Evolutionary conservation across 2,329 filamentous ascomycete species (phyloP).

Genomic region (Metarhizium humberi): DNA sequence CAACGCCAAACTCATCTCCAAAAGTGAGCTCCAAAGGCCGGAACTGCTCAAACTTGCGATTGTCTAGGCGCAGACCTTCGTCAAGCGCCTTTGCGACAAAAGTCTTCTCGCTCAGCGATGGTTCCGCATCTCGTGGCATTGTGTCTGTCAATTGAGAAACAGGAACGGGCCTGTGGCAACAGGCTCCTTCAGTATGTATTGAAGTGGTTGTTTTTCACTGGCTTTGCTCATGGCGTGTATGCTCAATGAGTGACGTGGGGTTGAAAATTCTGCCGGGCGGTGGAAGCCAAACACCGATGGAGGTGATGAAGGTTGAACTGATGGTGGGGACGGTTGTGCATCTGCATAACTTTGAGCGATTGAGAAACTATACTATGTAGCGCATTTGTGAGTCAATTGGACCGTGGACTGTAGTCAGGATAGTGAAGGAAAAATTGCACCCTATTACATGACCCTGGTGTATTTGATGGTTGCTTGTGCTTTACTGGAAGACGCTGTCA

Average conservation of each 20-base stretch:
- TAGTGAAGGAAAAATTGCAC: no score
- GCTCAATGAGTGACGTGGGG: conserved; percentile 1
- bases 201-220: not conserved
- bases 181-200: not conserved
- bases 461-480: no score
- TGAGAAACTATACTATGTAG: no score
- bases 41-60: conserved; percentile 71
- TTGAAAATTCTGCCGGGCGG: conserved; percentile 42
- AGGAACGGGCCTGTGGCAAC: not conserved
- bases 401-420: no score
- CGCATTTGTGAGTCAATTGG: no score
- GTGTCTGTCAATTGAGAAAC: conserved; percentile 12
- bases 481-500: no score
- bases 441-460: no score
- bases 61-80: conserved; percentile 75
- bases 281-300: conserved; percentile 12
- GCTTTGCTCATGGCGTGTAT: not conserved
- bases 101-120: conserved; percentile 77
- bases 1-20: conserved; percentile 84
- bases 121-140: conserved; percentile 90
- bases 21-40: conserved; percentile 70
- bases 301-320: no score
- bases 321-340: no score
- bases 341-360: no score
- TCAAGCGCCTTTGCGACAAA: conserved; percentile 79